Base-by-base conservation (phyloP, 768 basidiomycete species). In the Clavulina sp. region DNA sequence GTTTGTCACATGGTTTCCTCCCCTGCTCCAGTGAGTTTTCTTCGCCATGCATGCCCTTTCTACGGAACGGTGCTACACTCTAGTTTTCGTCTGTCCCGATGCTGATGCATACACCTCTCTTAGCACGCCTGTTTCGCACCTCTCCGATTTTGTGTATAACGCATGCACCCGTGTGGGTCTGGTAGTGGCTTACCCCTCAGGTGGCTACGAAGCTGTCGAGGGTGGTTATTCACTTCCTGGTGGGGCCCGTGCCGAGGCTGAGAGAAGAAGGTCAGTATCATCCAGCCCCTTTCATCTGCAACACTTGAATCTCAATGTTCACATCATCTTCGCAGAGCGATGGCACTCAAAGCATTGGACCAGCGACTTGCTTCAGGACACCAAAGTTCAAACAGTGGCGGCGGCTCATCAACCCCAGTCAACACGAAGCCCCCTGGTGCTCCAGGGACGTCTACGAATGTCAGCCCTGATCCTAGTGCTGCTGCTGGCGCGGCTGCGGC, bases 271-370 rank as follows among this genome's bases (percentile, higher is more conserved):
- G 91, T 91, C 56, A 52, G 76, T 63, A 16, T 50, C 38, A 26
- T 36, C 16, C 33, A 52, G 13, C 9, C n/a, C 16, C 26, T 7
- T 18, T 18, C 7, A 38, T 1, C 36, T 49, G 33, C 28, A 48
- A 48, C 16, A 28, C 6, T 2, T 19, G 18, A 9, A 19, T 38
- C 4, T 21, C 53, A 7, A 52, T 60, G 24, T 56, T 50, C 52
- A 18, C 31, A 29, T 31, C 44, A 51, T 19, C 4, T 18, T 50
- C 54, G 24, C 60, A 95, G 93, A 58, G 89, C 92, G 1, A 77
- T 99, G 71, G 95, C 95, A 29, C 69, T 99, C 60, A 95, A 96
- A 65, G 95, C 95, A 3, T 74, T 99, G 32, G 95, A 99, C 59
- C 91, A 95, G 60, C 76, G 91, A 29, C 65, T 97, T 49, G 88